phyloP scores from a whole-genome alignment of 371 early-diverging fungal genomes.

The Parasitella parasitica region DNA sequence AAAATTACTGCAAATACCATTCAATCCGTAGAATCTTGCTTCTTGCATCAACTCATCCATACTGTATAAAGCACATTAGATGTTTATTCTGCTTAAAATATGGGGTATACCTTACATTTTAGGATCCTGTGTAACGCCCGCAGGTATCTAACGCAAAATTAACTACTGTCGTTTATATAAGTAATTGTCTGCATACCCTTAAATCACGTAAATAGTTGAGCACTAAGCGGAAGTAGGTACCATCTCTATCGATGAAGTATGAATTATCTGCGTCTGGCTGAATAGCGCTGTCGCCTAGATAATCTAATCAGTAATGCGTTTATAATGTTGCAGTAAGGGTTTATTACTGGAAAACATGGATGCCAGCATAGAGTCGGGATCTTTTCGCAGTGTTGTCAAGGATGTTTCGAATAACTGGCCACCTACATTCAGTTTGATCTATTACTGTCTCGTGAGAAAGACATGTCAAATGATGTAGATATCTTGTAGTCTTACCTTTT shows the following conservation, averaged over 20 bases:
- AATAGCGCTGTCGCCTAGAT: constrained; percentile 4
- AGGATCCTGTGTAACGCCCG: constrained; percentile 31
- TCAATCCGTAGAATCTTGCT: constrained; percentile 34
- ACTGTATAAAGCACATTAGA: constrained; percentile 6
- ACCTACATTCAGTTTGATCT: constrained; percentile 44
- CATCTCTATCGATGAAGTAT: constrained; percentile 48
- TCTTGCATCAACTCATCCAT: constrained; percentile 51
- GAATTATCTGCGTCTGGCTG: constrained; percentile 39
- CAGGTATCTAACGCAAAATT: constrained; percentile 26
- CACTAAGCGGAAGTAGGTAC: constrained; percentile 41
- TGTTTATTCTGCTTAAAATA: background rate
- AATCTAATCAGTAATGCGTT: background rate
- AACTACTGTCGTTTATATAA: background rate
- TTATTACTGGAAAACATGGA: constrained; percentile 36
- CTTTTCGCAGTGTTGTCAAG: constrained; percentile 32
- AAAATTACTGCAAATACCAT: constrained; percentile 22
- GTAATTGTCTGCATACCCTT: constrained; percentile 12
- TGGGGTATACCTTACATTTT: constrained; percentile 26
- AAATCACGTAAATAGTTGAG: constrained; percentile 45
- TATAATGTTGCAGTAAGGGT: too few relatives aligned
- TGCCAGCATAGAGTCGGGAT: constrained; percentile 40
- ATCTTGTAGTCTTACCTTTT: constrained; percentile 18
- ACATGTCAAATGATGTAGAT: background rate
- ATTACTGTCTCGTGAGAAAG: background rate
- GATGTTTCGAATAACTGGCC: constrained; percentile 44